Percentiles rank a stretch among this genome's conserved stretches.
phyloP scores from a whole-genome alignment of 371 early-diverging fungal species.

The Chytridium lagenaria region DNA sequence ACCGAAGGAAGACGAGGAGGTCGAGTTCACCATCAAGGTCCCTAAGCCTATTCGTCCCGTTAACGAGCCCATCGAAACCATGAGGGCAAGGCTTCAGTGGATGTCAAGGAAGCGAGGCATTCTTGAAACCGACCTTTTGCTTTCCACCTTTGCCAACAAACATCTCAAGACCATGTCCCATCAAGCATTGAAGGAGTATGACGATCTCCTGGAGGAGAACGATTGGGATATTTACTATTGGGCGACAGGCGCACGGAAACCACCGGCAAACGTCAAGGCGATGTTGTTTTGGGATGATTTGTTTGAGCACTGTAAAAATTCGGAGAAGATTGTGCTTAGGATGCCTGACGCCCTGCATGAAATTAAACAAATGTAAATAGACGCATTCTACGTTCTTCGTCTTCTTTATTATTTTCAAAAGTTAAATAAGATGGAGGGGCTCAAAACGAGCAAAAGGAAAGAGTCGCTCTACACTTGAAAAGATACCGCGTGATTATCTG shows the following conservation, averaged over 20 bases:
- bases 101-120: conserved; percentile 94
- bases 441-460: no score
- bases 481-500: neutral
- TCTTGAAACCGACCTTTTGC: conserved; percentile 88
- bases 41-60: conserved; percentile 50
- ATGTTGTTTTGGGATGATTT: conserved; percentile 43
- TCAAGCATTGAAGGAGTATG: conserved; percentile 76
- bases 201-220: conserved; percentile 84
- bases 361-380: no score
- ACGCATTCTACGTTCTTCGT: no score
- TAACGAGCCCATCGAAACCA: conserved; percentile 68
- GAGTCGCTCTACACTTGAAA: no score
- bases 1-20: neutral
- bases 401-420: no score
- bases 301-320: conserved; percentile 59
- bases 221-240: conserved; percentile 82
- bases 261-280: conserved; percentile 31
- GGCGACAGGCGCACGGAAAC: conserved; percentile 15
- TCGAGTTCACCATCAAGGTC: conserved; percentile 23
- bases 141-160: conserved; percentile 84
- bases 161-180: conserved; percentile 64
- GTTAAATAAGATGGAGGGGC: no score
- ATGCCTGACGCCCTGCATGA: no score
- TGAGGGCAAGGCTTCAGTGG: conserved; percentile 83
- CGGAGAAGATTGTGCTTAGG: conserved; percentile 46